These are phyloP conservation scores for Suillus brevipes DNA, from an alignment of 768 basidiomycete species.

Conservation along the genomic window DNA sequence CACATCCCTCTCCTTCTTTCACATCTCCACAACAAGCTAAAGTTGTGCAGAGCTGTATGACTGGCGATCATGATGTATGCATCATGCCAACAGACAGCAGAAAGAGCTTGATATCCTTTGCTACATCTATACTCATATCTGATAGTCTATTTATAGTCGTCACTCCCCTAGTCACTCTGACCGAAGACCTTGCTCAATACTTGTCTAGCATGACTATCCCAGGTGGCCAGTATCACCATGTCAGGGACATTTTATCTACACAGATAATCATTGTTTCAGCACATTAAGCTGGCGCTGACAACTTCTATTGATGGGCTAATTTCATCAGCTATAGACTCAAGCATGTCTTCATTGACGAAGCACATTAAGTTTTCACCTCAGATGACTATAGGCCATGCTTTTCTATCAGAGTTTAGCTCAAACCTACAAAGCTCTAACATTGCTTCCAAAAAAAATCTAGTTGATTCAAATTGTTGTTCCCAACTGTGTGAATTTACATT, in stretches of 20 bases:
- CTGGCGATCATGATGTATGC: conserved; percentile 5
- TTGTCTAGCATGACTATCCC: not conserved
- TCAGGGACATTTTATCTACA: not conserved
- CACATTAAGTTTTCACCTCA: conserved; percentile 11
- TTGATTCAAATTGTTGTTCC: no score
- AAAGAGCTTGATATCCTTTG: conserved; percentile 16
- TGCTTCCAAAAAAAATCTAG: no score
- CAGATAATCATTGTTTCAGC: conserved; percentile 16
- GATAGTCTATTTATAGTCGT: conserved; percentile 8
- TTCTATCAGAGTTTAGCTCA: no score
- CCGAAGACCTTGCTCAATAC: conserved; percentile 11
- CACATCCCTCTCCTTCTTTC: no score
- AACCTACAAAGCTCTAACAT: no score
- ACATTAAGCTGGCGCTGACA: conserved; percentile 3
- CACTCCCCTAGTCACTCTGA: conserved; percentile 10
- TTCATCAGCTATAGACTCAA: not conserved
- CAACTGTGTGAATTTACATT: no score
- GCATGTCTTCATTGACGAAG: conserved; percentile 11
- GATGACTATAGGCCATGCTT: conserved; percentile 7
- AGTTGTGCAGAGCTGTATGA: conserved; percentile 12
- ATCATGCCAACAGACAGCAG: conserved; percentile 16
- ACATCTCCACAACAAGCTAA: conserved; percentile 10
- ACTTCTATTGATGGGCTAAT: conserved; percentile 6
- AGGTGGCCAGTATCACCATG: conserved; percentile 3
- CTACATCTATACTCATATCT: not conserved